phyloP scores from a whole-genome alignment of 1,284 basidiomycete species.

The Irpex sp. region DNA sequence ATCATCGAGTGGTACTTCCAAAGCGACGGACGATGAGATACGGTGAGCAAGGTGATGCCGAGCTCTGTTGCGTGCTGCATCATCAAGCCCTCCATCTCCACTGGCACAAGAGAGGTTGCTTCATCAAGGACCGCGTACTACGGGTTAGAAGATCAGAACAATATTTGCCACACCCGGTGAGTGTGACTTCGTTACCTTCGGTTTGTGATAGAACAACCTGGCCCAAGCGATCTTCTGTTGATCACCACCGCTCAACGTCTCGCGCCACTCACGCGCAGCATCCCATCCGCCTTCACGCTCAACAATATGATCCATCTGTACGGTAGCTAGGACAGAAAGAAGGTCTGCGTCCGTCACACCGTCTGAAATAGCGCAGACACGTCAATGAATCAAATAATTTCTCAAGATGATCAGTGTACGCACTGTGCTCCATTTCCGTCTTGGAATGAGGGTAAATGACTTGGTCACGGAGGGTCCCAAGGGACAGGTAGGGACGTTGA shows the following conservation, averaged over 20 bases:
- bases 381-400: background rate
- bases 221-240: constrained; percentile 97
- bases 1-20: constrained; percentile 97
- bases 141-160: background rate
- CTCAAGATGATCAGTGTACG: constrained; percentile 29
- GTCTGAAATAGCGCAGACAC: constrained; percentile 32
- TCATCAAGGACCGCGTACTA: constrained; percentile 97
- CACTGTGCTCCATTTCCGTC: constrained; percentile 70
- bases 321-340: constrained; percentile 67
- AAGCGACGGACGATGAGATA: constrained; percentile 88
- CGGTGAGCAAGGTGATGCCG: constrained; percentile 88
- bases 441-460: constrained; percentile 85
- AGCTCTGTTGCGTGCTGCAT: constrained; percentile 90
- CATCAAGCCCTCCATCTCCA: constrained; percentile 92
- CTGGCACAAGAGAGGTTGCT: constrained; percentile 91
- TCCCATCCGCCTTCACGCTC: constrained; percentile 98
- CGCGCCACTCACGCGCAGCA: constrained; percentile 86
- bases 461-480: constrained; percentile 94
- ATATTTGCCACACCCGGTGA: no score
- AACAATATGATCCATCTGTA: constrained; percentile 88
- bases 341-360: constrained; percentile 79
- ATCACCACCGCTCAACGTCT: constrained; percentile 86
- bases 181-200: constrained; percentile 58
- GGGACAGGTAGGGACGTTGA: constrained; percentile 90
- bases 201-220: constrained; percentile 91